Evolutionary conservation across 169 alveolate species (phyloP), one percentile per base, ranked within the genome.

Genomic region (Perkinsus olseni): DNA sequence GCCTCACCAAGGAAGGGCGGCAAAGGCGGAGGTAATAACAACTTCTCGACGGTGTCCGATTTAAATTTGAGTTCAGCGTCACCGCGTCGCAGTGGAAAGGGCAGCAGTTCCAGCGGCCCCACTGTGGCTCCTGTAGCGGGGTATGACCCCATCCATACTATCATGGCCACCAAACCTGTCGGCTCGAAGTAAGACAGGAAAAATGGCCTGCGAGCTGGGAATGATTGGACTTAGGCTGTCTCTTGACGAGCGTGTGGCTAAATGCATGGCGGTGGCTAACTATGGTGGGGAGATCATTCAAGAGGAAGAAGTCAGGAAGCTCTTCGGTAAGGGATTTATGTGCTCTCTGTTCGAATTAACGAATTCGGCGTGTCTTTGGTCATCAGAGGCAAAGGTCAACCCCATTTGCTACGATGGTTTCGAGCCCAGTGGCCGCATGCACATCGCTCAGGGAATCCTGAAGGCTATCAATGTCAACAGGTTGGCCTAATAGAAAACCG

Each of bases 401-500:
- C 99, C 98, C 6, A 97, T 97, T 38, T 97, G 99, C 95, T 99
- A 99, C 95, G 99, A 99, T 97, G 99, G 99, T 34, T 99, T 99
- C 95, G 99, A 99, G 95, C 99, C 99, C 6, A 98, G 99, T 21
- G 99, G 99, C 37, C 97, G 99, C 92, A 99, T 99, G 99, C 99
- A 99, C 96, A 99, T 99, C 34, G 99, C 99, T 17, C 99, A 99
- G 96, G 99, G 99, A 11, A 94, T 99, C 37, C 95, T 98, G 92
- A 97, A 98, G 95, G 94, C 97, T 0, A 96, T 94, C 38, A 92
- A 94, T 92, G 93, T 93, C 38, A 94, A 92, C 50, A 74, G 93
- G 38, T 92, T 6, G 20, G 1, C 45, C 94, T 8, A 8, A 62
- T 40, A 11, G 37, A 38, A 38, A 45, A n/a, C n/a, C 39, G 48